Evolutionary conservation across 257 asterid species (phyloP).

Genomic region (Nyctanthes arbortristis): DNA sequence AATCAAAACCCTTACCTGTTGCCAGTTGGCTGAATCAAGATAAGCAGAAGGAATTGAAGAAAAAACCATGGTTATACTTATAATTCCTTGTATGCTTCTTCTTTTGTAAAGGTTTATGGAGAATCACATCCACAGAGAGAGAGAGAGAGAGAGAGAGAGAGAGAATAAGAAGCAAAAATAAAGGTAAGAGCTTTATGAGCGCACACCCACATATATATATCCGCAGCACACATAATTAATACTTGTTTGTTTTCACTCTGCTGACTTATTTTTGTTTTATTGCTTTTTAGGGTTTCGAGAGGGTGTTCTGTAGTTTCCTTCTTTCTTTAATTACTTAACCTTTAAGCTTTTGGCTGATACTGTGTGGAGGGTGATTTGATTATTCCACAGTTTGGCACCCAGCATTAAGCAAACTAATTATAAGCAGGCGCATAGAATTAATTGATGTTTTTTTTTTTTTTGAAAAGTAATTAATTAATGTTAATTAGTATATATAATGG

Average conservation of each 20-base stretch:
- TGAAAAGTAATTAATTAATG: slow-evolving; percentile 3
- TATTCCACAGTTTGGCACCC: not conserved
- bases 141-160: slow-evolving; percentile 17
- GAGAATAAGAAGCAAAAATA: slow-evolving; percentile 48
- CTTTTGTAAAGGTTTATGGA: slow-evolving; percentile 45
- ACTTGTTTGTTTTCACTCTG: slow-evolving; percentile 33
- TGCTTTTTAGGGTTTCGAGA: slow-evolving; percentile 53
- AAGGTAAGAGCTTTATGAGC: slow-evolving; percentile 49
- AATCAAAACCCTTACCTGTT: slow-evolving; percentile 38
- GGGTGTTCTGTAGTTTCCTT: not conserved
- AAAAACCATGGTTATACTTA: slow-evolving; percentile 57
- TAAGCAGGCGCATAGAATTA: not conserved
- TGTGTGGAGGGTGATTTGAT: not conserved
- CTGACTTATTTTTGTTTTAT: slow-evolving; percentile 36
- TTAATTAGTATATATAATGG: not conserved
- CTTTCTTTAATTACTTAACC: slow-evolving; percentile 39
- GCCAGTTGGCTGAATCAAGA: slow-evolving; percentile 63
- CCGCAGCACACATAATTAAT: slow-evolving; percentile 15
- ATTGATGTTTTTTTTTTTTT: not conserved
- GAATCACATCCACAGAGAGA: slow-evolving; percentile 44
- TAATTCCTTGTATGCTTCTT: slow-evolving; percentile 31
- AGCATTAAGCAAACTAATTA: not conserved
- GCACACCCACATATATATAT: slow-evolving; percentile 28
- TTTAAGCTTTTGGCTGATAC: slow-evolving; percentile 36
- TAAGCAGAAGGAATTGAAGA: slow-evolving; percentile 61